Conservation (phyloP, 805 yeast species). For the Lipomyces yamadae region DNA sequence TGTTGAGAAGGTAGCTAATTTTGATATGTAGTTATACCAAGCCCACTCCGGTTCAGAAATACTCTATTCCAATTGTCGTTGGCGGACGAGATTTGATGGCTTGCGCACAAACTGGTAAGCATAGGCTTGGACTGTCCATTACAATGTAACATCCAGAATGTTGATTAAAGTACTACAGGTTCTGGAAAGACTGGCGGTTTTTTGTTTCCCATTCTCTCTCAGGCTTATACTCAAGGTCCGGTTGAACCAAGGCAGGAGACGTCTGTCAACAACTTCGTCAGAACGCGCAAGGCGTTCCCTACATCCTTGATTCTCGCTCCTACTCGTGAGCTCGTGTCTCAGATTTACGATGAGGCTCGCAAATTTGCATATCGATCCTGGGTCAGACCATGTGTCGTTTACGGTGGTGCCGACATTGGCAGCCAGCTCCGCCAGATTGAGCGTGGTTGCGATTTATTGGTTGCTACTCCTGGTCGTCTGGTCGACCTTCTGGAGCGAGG, state of each 20-base stretch:
- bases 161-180: conserved; percentile 52
- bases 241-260: conserved; percentile 54
- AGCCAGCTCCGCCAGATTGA: conserved; percentile 84
- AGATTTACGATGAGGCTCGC: conserved; percentile 93
- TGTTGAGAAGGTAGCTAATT: not conserved
- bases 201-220: conserved; percentile 94
- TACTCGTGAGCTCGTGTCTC: conserved; percentile 98
- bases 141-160: not conserved
- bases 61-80: conserved; percentile 90
- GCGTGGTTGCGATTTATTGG: conserved; percentile 93
- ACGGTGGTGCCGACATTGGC: conserved; percentile 97
- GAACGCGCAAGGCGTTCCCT: conserved; percentile 80
- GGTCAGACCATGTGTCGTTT: conserved; percentile 95
- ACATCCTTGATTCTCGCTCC: conserved; percentile 97
- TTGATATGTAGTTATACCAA: conserved; percentile 60
- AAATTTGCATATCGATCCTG: conserved; percentile 97
- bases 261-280: conserved; percentile 47
- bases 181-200: conserved; percentile 99
- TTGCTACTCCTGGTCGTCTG: conserved; percentile 99
- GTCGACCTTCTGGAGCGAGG: conserved; percentile 96
- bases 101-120: conserved; percentile 77
- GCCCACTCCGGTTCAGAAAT: conserved; percentile 97
- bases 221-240: conserved; percentile 89
- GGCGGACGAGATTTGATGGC: conserved; percentile 93
- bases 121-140: not conserved